phyloP scores from a whole-genome alignment of 345 rosid genomes.

The Euphorbia tirucalli region DNA sequence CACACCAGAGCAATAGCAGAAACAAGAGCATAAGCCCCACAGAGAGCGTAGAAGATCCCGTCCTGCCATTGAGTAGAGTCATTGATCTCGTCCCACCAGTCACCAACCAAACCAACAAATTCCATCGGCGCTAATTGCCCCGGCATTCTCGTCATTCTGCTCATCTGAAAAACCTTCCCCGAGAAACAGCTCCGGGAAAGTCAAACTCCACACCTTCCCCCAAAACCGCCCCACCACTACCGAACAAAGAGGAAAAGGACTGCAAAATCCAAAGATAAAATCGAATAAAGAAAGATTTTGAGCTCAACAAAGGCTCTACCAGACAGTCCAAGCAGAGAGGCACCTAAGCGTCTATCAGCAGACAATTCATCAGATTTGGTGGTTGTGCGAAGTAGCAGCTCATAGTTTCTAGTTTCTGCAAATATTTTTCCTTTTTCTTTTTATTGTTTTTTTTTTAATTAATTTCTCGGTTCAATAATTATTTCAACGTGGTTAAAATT shows the following conservation, averaged over 20 bases:
- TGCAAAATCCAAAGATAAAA: neutral
- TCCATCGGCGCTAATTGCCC: conserved; percentile 4
- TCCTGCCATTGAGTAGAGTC: conserved; percentile 90
- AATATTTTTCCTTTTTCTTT: no score
- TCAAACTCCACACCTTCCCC: neutral
- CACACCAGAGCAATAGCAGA: conserved; percentile 83
- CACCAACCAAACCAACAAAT: conserved; percentile 9
- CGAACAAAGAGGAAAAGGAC: neutral
- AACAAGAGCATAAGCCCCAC: conserved; percentile 89
- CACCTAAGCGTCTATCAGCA: conserved; percentile 16
- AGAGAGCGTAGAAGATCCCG: conserved; percentile 83
- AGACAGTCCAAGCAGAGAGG: conserved; percentile 15
- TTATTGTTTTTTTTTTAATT: no score
- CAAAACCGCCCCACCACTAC: neutral
- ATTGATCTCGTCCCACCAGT: conserved; percentile 90
- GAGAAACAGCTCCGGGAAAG: conserved; percentile 5
- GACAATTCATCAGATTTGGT: conserved; percentile 7
- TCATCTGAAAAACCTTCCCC: neutral
- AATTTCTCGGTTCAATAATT: no score
- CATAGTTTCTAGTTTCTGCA: no score
- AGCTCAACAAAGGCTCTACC: neutral
- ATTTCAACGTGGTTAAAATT: no score
- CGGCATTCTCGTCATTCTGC: conserved; percentile 16
- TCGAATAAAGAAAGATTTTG: neutral
- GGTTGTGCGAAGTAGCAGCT: neutral